phyloP scores from a whole-genome alignment of 1,284 basidiomycete genomes.

The Farysia itapuensis region DNA sequence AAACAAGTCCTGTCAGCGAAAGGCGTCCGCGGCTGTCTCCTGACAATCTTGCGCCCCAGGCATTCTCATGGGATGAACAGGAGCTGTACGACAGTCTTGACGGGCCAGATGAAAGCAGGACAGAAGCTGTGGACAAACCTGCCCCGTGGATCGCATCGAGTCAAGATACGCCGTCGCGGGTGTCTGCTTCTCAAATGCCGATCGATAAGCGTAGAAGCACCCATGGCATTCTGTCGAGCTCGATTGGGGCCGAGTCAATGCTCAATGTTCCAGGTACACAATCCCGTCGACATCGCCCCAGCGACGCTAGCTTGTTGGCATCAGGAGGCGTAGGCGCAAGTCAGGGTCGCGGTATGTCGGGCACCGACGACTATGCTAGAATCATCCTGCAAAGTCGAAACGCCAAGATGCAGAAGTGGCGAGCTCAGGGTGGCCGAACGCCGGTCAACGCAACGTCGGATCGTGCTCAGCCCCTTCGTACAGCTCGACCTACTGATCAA shows the following conservation, averaged over 20 bases:
- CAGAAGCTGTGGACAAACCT: slow-evolving; percentile 11
- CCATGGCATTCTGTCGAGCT: slow-evolving; percentile 22
- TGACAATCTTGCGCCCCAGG: slow-evolving; percentile 11
- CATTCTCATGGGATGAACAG: slow-evolving; percentile 34
- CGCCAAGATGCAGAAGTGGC: slow-evolving; percentile 66
- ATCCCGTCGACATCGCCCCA: slow-evolving; percentile 12
- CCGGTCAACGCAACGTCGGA: neutral
- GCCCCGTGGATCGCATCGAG: slow-evolving; percentile 51
- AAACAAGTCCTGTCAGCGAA: slow-evolving; percentile 16
- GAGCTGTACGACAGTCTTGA: slow-evolving; percentile 38
- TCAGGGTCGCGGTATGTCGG: slow-evolving; percentile 16
- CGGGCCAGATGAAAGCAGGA: slow-evolving; percentile 4
- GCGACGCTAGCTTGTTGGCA: slow-evolving; percentile 24
- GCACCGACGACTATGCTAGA: slow-evolving; percentile 64
- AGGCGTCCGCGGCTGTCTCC: slow-evolving; percentile 21
- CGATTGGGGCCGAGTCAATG: slow-evolving; percentile 21
- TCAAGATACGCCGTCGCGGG: slow-evolving; percentile 20
- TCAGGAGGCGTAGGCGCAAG: slow-evolving; percentile 13
- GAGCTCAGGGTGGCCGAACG: slow-evolving; percentile 12
- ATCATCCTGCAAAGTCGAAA: slow-evolving; percentile 65
- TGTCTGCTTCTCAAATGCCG: slow-evolving; percentile 9
- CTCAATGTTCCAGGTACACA: slow-evolving; percentile 18
- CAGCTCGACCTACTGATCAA: neutral
- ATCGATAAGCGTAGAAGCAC: slow-evolving; percentile 12
- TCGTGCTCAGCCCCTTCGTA: too few species aligned